A percentile compares a stretch with the other conserved stretches of the same genome.
phyloP scores from a whole-genome alignment of 805 yeast genomes.

The Ascoidea asiatica region DNA sequence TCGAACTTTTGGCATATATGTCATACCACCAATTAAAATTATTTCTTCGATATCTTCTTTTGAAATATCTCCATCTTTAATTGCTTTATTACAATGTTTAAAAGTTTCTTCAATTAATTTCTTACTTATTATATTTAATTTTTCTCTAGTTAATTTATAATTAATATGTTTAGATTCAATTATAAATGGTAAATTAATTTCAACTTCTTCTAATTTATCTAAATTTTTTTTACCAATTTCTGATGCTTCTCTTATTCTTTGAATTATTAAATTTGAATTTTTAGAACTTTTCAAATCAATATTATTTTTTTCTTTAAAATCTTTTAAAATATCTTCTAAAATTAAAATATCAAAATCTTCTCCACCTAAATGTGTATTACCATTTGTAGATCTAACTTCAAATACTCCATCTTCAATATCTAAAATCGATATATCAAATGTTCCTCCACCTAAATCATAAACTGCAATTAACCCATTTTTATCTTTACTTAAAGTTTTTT shows the following conservation, averaged over 20 bases:
- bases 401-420: conserved; percentile 74
- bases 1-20: conserved; percentile 75
- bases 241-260: conserved; percentile 68
- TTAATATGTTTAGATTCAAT: conserved; percentile 48
- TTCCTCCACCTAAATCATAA: conserved; percentile 78
- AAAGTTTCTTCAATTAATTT: conserved; percentile 55
- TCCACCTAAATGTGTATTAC: conserved; percentile 78
- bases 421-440: conserved; percentile 67
- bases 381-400: conserved; percentile 73
- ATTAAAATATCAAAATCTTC: conserved; percentile 71
- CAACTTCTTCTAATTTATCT: conserved; percentile 49
- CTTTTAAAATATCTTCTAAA: conserved; percentile 39
- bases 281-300: conserved; percentile 39
- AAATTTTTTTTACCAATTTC: conserved; percentile 67
- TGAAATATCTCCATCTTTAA: conserved; percentile 59
- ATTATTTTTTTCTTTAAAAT: conserved; percentile 40
- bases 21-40: conserved; percentile 79
- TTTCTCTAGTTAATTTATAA: conserved; percentile 44
- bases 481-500: too few relatives aligned
- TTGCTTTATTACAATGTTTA: conserved; percentile 61
- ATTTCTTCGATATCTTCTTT: conserved; percentile 61
- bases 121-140: conserved; percentile 53
- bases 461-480: conserved; percentile 28
- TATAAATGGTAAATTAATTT: conserved; percentile 59
- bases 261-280: conserved; percentile 35